Evolutionary conservation across 352 stramenopile genomes (phyloP), one percentile per base, ranked within the genome.

Genomic region (Phytophthora brassicae): DNA sequence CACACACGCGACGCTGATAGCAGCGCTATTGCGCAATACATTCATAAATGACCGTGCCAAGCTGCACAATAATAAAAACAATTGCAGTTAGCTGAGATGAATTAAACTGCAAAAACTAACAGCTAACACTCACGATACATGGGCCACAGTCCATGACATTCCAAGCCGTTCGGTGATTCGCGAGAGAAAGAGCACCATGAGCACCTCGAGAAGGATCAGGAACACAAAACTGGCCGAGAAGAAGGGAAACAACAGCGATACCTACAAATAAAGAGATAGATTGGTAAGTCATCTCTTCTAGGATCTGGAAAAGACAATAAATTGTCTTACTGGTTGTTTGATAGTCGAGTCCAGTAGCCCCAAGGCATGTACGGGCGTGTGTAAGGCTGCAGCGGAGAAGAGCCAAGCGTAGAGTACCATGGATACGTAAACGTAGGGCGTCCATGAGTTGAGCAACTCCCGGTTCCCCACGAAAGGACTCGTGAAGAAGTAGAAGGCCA

Each of bases 401-500:
- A 95, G 81, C 86, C 86, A 95, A 20, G 72, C 84, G 56, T 95
- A 95, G 58, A 95, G 77, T 11, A 72, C 76, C 84, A 95, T 93
- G 29, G 84, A 94, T 33, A 93, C 68, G 72, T 95, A 95, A 13
- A 95, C 86, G 57, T 95, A 95, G 16, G 84, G 82, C 55, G 86
- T 95, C 86, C 86, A 95, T 38, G 79, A 86, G 60, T 89, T 87
- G 23, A 93, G 71, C 38, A 95, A 71, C 68, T 95, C 86, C 6
- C 81, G 81, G 52, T 94, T 94, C 19, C 81, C 84, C 43, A 94
- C 81, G 60, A 95, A 95, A 5, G 86, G 86, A 47, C 84, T 94
- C 47, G 86, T 94, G 69, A 95, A 95, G 72, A 94, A 86, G 77
- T 95, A 95, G 66, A 95, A 95, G 26, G 86, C 88, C 22, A 92